A percentile compares a stretch with the other conserved stretches of the same genome.
Evolutionary conservation across 257 asterid genomes (phyloP).

Genomic region (Nicotiana sylvestris): DNA sequence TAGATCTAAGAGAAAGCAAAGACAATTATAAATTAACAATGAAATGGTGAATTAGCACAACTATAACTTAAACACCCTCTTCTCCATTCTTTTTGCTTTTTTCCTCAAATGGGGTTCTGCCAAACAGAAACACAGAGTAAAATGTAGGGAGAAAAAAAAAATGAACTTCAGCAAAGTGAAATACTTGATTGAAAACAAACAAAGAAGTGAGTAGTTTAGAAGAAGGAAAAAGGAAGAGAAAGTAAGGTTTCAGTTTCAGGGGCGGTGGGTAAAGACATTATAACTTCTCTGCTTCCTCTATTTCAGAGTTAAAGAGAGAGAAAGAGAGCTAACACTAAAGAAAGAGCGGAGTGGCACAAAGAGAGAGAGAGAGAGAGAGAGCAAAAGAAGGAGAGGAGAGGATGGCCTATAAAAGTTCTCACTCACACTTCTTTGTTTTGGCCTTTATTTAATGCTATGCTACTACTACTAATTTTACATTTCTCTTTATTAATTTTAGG

Average conservation of each 20-base stretch:
- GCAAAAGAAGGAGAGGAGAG: not conserved
- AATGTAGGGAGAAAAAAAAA: not conserved
- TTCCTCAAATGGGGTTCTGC: not conserved
- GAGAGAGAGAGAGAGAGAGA: not conserved
- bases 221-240: conserved; percentile 12
- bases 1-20: conserved; percentile 47
- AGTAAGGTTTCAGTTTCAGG: conserved; percentile 15
- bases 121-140: not conserved
- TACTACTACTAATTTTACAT: conserved; percentile 15
- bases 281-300: conserved; percentile 46
- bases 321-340: conserved; percentile 18
- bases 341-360: conserved; percentile 24
- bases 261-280: conserved; percentile 56
- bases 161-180: not conserved
- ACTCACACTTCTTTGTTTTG: conserved; percentile 34
- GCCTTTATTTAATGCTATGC: conserved; percentile 33
- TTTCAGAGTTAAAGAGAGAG: conserved; percentile 60
- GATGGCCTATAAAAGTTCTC: conserved; percentile 7
- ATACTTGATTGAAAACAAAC: not conserved
- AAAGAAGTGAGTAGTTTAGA: not conserved
- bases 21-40: conserved; percentile 16
- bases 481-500: conserved; percentile 17
- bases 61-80: not conserved
- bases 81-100: not conserved
- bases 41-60: conserved; percentile 11